Evolutionary conservation across 495 filamentous ascomycete species (phyloP).

Genomic region (Pseudevernia furfuracea): DNA sequence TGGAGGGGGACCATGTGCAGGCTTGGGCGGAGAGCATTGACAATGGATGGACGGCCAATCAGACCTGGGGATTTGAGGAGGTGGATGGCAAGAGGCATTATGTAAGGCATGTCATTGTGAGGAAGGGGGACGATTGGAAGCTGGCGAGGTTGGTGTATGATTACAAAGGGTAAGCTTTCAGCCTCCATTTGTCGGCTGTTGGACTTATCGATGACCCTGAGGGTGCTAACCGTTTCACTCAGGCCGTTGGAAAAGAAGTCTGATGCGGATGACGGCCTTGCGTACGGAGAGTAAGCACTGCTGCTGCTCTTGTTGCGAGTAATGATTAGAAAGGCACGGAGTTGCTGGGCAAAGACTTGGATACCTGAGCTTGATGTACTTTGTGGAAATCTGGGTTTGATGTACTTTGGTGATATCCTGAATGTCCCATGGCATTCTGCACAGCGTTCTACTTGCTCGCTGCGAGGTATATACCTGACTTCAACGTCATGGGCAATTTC

Average conservation of each 20-base stretch:
- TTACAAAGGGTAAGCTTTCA: conserved; percentile 30
- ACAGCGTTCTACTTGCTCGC: no score
- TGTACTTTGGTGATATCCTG: no score
- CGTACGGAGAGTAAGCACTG: conserved; percentile 12
- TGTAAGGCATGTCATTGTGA: conserved; percentile 55
- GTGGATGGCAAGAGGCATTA: conserved; percentile 54
- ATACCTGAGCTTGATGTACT: no score
- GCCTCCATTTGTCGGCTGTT: not conserved
- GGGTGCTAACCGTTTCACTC: not conserved
- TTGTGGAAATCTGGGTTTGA: no score
- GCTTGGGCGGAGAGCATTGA: conserved; percentile 40
- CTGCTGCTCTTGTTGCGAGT: not conserved
- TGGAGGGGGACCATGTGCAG: conserved; percentile 39
- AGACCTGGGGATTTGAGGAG: conserved; percentile 30
- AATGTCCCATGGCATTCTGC: no score
- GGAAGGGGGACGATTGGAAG: conserved; percentile 54
- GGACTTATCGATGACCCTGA: not conserved
- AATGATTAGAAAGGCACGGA: not conserved
- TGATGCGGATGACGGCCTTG: conserved; percentile 18
- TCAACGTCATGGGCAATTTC: no score
- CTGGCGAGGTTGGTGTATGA: conserved; percentile 69
- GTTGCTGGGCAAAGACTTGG: not conserved
- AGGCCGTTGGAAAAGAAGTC: conserved; percentile 1
- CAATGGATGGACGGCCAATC: conserved; percentile 43
- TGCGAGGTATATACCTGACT: no score